phyloP scores from a whole-genome alignment of 352 stramenopile genomes.

The Globisporangium orthogonon region DNA sequence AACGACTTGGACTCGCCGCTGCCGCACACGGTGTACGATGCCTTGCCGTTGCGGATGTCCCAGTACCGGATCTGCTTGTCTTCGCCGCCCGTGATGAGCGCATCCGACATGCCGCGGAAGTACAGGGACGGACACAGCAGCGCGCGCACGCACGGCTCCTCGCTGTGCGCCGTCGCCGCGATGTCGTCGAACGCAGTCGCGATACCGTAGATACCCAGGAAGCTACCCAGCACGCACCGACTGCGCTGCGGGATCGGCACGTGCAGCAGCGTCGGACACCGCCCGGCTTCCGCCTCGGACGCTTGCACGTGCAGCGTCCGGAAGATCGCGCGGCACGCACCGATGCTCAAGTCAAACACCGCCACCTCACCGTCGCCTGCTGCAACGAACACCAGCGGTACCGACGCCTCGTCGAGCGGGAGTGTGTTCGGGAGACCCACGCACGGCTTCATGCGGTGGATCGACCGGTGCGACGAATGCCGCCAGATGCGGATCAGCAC shows the following conservation, averaged over 20 bases:
- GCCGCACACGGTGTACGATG: slow-evolving; percentile 92
- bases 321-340: slow-evolving; percentile 90
- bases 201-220: slow-evolving; percentile 78
- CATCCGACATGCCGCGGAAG: slow-evolving; percentile 71
- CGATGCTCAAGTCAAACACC: slow-evolving; percentile 85
- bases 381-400: slow-evolving; percentile 92
- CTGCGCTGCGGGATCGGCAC: slow-evolving; percentile 70
- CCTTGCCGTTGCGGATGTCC: slow-evolving; percentile 92
- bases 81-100: slow-evolving; percentile 92
- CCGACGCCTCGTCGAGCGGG: slow-evolving; percentile 58
- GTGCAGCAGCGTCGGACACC: slow-evolving; percentile 67
- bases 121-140: slow-evolving; percentile 86
- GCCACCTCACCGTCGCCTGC: slow-evolving; percentile 91
- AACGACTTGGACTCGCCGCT: slow-evolving; percentile 81
- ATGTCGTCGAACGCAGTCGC: slow-evolving; percentile 81
- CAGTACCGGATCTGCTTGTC: slow-evolving; percentile 96
- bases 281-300: slow-evolving; percentile 68
- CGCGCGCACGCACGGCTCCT: slow-evolving; percentile 82
- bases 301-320: slow-evolving; percentile 77
- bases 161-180: slow-evolving; percentile 53
- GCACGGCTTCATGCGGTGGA: slow-evolving; percentile 87
- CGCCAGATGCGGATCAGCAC: slow-evolving; percentile 94
- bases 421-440: slow-evolving; percentile 75
- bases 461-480: slow-evolving; percentile 89
- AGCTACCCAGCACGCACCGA: slow-evolving; percentile 64